phyloP scores from a whole-genome alignment of 148 eudicot genomes.

The Diospyros kaki region DNA sequence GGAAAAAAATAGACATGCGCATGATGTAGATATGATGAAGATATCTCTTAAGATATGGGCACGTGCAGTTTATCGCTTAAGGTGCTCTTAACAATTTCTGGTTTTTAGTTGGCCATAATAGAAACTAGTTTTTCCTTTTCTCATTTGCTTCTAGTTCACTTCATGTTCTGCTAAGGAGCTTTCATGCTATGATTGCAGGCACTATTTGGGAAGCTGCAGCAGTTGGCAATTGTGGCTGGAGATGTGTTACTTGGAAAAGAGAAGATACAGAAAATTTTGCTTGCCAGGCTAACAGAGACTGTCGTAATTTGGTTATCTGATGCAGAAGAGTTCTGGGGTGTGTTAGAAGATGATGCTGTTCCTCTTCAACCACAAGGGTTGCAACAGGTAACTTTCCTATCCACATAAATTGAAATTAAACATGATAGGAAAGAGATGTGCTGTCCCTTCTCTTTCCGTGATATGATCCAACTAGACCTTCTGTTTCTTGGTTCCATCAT shows the following conservation, averaged over 20 bases:
- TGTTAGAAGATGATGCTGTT: constrained; percentile 67
- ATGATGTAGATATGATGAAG: too few species aligned
- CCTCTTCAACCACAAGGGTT: constrained; percentile 72
- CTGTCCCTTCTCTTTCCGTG: not conserved
- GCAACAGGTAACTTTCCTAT: constrained; percentile 61
- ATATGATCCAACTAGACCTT: not conserved
- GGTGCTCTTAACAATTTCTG: not conserved
- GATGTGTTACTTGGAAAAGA: constrained; percentile 88
- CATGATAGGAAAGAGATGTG: not conserved
- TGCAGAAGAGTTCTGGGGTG: constrained; percentile 90
- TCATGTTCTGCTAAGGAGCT: not conserved
- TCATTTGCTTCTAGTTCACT: not conserved
- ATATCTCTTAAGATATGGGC: too few species aligned
- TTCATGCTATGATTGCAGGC: constrained; percentile 44
- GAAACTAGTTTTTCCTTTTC: not conserved
- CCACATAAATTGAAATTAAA: not conserved
- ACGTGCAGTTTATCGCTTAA: not conserved
- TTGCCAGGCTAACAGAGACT: constrained; percentile 88
- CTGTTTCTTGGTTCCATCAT: not conserved
- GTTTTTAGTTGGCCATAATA: not conserved
- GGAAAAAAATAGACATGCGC: too few species aligned
- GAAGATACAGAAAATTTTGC: constrained; percentile 81
- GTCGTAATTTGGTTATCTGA: constrained; percentile 86
- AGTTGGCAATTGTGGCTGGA: constrained; percentile 88
- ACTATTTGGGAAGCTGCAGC: constrained; percentile 88